Evolutionary conservation across 805 yeast species (phyloP).

Genomic region (Lipomyces sp.): DNA sequence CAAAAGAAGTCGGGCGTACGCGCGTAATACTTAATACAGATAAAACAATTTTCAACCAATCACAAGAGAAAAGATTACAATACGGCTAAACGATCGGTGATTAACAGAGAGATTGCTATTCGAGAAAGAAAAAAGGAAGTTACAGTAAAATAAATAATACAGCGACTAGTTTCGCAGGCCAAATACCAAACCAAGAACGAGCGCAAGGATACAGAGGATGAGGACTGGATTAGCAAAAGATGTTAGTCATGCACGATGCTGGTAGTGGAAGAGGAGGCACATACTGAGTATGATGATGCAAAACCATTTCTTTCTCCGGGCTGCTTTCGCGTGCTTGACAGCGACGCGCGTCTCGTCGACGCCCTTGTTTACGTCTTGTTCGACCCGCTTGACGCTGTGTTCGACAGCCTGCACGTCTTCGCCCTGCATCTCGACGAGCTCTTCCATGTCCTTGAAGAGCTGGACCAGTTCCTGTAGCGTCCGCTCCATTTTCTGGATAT

Average conservation of each 20-base stretch:
- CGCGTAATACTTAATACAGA: too few species aligned
- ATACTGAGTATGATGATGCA: slow-evolving; percentile 57
- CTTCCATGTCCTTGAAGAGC: slow-evolving; percentile 94
- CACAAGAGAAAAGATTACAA: not conserved
- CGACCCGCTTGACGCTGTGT: slow-evolving; percentile 76
- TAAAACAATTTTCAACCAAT: not conserved
- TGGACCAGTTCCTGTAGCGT: slow-evolving; percentile 94
- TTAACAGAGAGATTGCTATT: too few species aligned
- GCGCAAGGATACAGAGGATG: slow-evolving; percentile 51
- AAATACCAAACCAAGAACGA: slow-evolving; percentile 68
- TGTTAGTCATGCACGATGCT: not conserved
- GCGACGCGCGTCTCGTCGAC: slow-evolving; percentile 92
- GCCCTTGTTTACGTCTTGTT: slow-evolving; percentile 88
- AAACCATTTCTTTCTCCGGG: slow-evolving; percentile 88
- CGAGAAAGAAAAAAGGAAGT: slow-evolving; percentile 1
- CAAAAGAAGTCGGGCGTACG: too few species aligned
- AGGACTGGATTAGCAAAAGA: slow-evolving; percentile 11
- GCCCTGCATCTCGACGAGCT: slow-evolving; percentile 92
- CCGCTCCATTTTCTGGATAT: slow-evolving; percentile 88
- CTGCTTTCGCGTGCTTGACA: slow-evolving; percentile 78
- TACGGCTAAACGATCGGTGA: not conserved
- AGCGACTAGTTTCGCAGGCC: slow-evolving; percentile 34
- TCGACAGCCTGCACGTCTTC: slow-evolving; percentile 79
- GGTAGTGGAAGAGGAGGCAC: not conserved
- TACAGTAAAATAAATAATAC: not conserved